A percentile compares a stretch with the other conserved stretches of the same genome.
These are phyloP conservation scores for Naganishia friedmannii DNA, from an alignment of 768 basidiomycete species.

Conservation along the genomic window DNA sequence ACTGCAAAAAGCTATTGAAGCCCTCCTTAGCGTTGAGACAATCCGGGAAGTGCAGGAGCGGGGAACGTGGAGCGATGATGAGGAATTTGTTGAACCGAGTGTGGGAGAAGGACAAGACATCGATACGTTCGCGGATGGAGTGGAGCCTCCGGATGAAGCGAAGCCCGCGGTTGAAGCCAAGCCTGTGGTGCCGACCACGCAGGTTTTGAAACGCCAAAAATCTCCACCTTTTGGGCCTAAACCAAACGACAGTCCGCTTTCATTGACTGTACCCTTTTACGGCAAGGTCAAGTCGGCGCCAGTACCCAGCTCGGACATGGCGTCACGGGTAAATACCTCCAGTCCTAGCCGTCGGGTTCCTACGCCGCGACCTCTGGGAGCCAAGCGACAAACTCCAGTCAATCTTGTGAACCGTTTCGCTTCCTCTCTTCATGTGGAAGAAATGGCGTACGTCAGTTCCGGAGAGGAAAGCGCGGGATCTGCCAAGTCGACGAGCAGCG, in stretches of 20 bases:
- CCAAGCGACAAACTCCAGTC: constrained; percentile 1
- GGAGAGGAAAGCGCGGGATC: constrained; percentile 28
- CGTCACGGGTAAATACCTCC: neutral
- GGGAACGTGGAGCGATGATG: constrained; percentile 44
- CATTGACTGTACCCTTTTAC: constrained; percentile 14
- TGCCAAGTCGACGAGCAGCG: constrained; percentile 1
- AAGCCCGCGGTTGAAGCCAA: neutral
- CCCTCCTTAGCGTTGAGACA: constrained; percentile 43
- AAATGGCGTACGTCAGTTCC: constrained; percentile 12
- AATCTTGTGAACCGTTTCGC: constrained; percentile 2
- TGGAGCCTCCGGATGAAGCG: neutral
- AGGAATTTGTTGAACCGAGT: neutral
- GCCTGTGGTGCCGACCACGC: neutral
- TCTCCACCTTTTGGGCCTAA: constrained; percentile 17
- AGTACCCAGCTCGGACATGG: neutral
- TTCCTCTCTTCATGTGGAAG: constrained; percentile 3
- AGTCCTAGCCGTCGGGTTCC: neutral
- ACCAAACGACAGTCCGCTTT: constrained; percentile 14
- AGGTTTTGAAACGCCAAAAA: neutral
- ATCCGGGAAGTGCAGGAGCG: constrained; percentile 39
- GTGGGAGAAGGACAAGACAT: neutral
- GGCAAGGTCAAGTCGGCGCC: constrained; percentile 10
- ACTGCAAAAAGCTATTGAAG: constrained; percentile 36
- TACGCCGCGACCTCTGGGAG: neutral
- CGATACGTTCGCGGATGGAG: neutral